Evolutionary conservation across 1,284 basidiomycete genomes (phyloP).

Genomic region (Dichomitus squalens): DNA sequence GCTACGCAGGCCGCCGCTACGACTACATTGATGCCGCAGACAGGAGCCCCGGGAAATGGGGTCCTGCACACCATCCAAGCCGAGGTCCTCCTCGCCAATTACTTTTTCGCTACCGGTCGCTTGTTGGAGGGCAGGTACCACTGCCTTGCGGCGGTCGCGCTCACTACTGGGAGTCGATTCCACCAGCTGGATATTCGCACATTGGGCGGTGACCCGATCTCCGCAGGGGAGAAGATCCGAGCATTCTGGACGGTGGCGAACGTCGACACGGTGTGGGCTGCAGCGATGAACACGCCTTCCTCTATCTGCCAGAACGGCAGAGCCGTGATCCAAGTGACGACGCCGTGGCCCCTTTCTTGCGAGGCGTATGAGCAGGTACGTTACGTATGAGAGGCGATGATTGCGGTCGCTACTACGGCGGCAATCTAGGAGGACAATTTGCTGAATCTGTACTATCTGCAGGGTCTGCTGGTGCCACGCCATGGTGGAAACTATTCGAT

Average conservation of each 20-base stretch:
- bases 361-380: slow-evolving; percentile 30
- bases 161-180: slow-evolving; percentile 39
- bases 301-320: slow-evolving; percentile 29
- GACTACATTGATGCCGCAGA: slow-evolving; percentile 30
- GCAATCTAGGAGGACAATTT: not conserved
- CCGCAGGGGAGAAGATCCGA: slow-evolving; percentile 43
- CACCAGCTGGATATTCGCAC: slow-evolving; percentile 30
- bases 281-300: slow-evolving; percentile 38
- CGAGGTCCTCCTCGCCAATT: slow-evolving; percentile 46
- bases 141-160: slow-evolving; percentile 40
- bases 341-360: slow-evolving; percentile 41
- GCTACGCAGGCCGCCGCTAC: slow-evolving; percentile 32
- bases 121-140: slow-evolving; percentile 47
- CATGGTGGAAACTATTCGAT: slow-evolving; percentile 18
- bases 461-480: slow-evolving; percentile 11
- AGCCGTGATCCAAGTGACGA: slow-evolving; percentile 34
- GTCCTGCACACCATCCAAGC: slow-evolving; percentile 42
- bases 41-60: slow-evolving; percentile 7
- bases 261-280: slow-evolving; percentile 43
- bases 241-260: slow-evolving; percentile 48
- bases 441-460: not conserved
- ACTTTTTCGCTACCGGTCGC: slow-evolving; percentile 44
- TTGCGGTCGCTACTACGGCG: not conserved
- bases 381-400: not conserved
- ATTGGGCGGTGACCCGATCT: slow-evolving; percentile 24